These are phyloP conservation scores for Phytophthora uliginosa DNA, from an alignment of 352 stramenopile genomes.

Conservation along the genomic window DNA sequence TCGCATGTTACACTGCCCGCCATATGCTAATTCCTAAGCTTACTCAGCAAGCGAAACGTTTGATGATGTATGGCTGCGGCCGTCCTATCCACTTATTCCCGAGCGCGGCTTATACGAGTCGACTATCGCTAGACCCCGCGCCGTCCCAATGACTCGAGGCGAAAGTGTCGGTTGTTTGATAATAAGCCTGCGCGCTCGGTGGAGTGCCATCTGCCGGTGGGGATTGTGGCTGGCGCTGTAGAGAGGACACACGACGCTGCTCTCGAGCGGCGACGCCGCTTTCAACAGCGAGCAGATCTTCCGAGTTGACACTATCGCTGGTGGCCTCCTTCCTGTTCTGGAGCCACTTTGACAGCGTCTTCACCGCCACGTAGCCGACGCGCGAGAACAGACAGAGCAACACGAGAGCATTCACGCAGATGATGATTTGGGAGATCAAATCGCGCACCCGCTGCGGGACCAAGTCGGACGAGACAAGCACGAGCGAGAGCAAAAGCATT, in stretches of 20 bases:
- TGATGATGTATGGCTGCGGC: neutral
- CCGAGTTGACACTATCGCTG: conserved; percentile 5
- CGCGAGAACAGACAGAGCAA: conserved; percentile 52
- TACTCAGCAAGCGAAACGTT: neutral
- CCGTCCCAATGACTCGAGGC: conserved; percentile 1
- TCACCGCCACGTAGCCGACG: conserved; percentile 49
- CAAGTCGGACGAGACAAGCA: conserved; percentile 42
- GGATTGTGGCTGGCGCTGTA: conserved; percentile 21
- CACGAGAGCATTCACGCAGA: conserved; percentile 52
- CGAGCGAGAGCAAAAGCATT: conserved; percentile 52
- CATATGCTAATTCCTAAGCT: neutral
- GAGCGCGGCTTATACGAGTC: conserved; percentile 16
- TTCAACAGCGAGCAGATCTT: conserved; percentile 28
- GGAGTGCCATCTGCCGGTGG: conserved; percentile 24
- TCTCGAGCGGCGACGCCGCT: conserved; percentile 16
- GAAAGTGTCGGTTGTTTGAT: conserved; percentile 21
- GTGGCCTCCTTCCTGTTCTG: conserved; percentile 17
- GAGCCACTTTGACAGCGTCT: conserved; percentile 25
- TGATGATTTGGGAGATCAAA: conserved; percentile 51
- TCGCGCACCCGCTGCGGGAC: conserved; percentile 55
- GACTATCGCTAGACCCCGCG: neutral
- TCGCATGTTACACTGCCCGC: too few species aligned
- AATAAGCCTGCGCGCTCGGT: conserved; percentile 27
- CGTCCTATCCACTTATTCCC: conserved; percentile 16
- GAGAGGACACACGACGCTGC: conserved; percentile 6